Base-by-base conservation (phyloP, 2,329 filamentous ascomycete species). In the Fusarium duplospermum region DNA sequence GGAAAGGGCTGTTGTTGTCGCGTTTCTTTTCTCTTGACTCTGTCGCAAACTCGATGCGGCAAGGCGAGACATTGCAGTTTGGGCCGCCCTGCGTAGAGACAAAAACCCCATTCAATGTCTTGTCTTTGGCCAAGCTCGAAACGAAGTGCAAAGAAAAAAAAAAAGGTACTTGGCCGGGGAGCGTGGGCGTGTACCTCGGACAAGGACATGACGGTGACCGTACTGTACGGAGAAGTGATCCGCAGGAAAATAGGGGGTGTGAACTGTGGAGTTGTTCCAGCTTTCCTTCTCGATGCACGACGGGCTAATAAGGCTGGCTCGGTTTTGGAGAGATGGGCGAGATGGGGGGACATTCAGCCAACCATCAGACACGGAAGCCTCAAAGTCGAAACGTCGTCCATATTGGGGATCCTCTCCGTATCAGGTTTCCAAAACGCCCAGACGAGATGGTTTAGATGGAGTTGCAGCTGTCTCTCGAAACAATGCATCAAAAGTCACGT, bases 241-340 rank as follows among this genome's bases (percentile, higher is more conserved):
- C 69, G 66, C 63, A 62, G 47, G 24, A n/a, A 52, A 72, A 70
- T 64, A 71, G 72, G 74, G 76, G 74, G 45, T 29, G 57, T 61
- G 35, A 71, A 66, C 52, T 59, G 66, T 69, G 74, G 74, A 70
- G 71, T 58, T 68, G 70, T 66, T 47, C 65, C 72, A 70, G 68
- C 61, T 66, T 62, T 52, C 18, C 27, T 52, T 63, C 31, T 65
- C 24, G 64, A 73, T 69, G 40, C 66, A 64, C 52, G 45, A 76
- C 59, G 50, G 36, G 36, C 36, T 38, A 38, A 38, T 62, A 69
- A 71, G 69, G 66, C 70, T 76, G 66, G 59, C 61, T 70, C 63
- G 64, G 66, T 66, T 70, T 69, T 54, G 62, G 63, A 67, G 65
- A 71, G 59, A 65, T 66, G 66, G 50, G 54, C 42, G 22, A 29